Evolutionary conservation across 192 early-diverging fungal species (phyloP).

Genomic region (Backusella psychrophila): DNA sequence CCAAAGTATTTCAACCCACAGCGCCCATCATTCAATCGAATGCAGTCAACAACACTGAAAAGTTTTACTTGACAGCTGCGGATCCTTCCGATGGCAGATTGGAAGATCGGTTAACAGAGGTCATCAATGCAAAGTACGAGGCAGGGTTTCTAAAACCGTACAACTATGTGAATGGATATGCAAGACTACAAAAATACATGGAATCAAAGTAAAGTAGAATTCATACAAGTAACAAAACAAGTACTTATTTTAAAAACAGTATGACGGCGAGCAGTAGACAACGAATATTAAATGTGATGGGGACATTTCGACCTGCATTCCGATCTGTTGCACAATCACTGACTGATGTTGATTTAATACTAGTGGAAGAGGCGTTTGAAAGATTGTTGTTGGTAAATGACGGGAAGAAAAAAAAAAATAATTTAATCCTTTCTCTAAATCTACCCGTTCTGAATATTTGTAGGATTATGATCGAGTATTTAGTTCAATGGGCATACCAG

Average conservation of each 20-base stretch:
- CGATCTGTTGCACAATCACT: slow-evolving; percentile 82
- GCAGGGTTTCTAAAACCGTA: slow-evolving; percentile 96
- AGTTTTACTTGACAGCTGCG: slow-evolving; percentile 89
- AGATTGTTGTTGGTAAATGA: slow-evolving; percentile 70
- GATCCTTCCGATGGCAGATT: slow-evolving; percentile 85
- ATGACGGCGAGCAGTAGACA: slow-evolving; percentile 69
- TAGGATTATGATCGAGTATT: slow-evolving; percentile 95
- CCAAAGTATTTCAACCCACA: slow-evolving; percentile 12
- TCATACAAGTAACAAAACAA: no score
- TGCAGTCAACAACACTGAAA: slow-evolving; percentile 46
- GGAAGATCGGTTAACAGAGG: slow-evolving; percentile 86
- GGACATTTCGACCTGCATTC: slow-evolving; percentile 86
- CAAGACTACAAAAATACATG: slow-evolving; percentile 89
- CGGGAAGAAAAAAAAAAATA: neutral
- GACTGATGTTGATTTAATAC: slow-evolving; percentile 90
- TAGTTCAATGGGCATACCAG: slow-evolving; percentile 91
- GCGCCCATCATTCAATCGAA: slow-evolving; percentile 18
- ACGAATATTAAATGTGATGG: slow-evolving; percentile 87
- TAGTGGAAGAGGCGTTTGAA: slow-evolving; percentile 97
- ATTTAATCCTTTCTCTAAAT: neutral
- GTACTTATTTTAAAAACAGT: slow-evolving; percentile 22
- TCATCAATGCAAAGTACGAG: slow-evolving; percentile 95
- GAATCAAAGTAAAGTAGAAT: slow-evolving; percentile 62
- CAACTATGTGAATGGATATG: slow-evolving; percentile 92
- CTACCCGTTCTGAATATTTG: neutral